Evolutionary conservation across 1,284 basidiomycete genomes (phyloP), one percentile per base, ranked within the genome.

Genomic region (Gomphus sp.): DNA sequence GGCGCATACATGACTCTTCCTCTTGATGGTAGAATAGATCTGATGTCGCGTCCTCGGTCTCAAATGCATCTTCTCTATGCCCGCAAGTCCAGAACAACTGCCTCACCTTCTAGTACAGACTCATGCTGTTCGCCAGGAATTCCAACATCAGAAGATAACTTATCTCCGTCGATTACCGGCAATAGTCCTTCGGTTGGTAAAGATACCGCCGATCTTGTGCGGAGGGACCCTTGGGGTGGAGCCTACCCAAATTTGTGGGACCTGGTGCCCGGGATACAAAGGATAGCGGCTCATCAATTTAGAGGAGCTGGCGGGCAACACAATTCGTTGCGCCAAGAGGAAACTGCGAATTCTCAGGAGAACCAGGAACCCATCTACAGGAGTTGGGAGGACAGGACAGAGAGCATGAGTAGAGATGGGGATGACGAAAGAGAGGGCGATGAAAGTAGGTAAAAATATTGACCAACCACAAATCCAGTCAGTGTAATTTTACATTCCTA

Each of bases 351-450:
- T 2, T 28, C 31, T 12, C 22, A 49, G 47, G 10, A 4, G 28
- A 31, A 31, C 4, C 28, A 53, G 12, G 52, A 41, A 41, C 36
- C 34, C 3, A 25, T 53, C 22, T 78, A 72, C 53, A 69, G 71
- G 61, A 77, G 68, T 58, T 77, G 78, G 73, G 79, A 80, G 61
- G 79, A 82, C 39, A 73, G 71, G 61, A 71, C 73, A 36, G 87
- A 89, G 63, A 82, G 78, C 16, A 83, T 79, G 63, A 89, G 87
- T 66, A 80, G 82, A 62, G 90, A 91, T 68, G 90, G 85, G 1
- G 89, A 93, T 66, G 84, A 89, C 60, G 91, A 91, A 66, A 89
- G 88, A 61, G 88, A 91, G 60, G 82, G 82, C n/a, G 84, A 86
- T 36, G 36, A 48, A 12, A 16, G 45, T 5, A 50, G 6, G 18